These are phyloP conservation scores for Papiliotrema laurentii DNA, from an alignment of 1,284 basidiomycete species.

Conservation along the genomic window DNA sequence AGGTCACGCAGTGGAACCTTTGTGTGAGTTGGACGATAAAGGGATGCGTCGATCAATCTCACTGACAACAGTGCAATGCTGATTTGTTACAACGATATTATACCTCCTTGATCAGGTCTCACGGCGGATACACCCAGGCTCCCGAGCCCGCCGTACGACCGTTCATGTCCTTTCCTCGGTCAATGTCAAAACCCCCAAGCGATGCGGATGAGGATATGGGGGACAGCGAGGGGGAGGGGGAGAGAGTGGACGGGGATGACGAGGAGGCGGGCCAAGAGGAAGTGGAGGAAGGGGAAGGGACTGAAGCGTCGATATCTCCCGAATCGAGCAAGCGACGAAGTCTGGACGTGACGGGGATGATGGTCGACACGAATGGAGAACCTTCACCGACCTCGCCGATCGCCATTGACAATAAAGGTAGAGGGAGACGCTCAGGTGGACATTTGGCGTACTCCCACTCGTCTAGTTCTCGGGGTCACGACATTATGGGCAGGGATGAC, in stretches of 20 bases:
- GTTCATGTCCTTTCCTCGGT: conserved; percentile 39
- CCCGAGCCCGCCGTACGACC: conserved; percentile 29
- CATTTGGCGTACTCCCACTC: background rate
- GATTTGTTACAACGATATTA: conserved; percentile 48
- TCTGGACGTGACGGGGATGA: conserved; percentile 3
- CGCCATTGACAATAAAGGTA: background rate
- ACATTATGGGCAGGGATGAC: background rate
- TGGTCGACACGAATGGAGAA: conserved; percentile 2
- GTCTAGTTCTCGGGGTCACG: background rate
- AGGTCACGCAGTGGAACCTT: conserved; percentile 83
- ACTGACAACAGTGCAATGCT: conserved; percentile 38
- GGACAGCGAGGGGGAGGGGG: conserved; percentile 2
- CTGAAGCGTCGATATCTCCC: background rate
- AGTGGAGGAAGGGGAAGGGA: background rate
- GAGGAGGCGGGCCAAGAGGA: conserved; percentile 1
- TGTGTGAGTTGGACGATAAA: conserved; percentile 60
- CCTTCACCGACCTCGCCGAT: background rate
- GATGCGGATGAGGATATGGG: conserved; percentile 12
- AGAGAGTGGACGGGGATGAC: conserved; percentile 2
- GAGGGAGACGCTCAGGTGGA: too few relatives aligned
- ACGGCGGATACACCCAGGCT: conserved; percentile 43
- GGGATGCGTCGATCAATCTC: background rate
- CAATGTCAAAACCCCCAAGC: conserved; percentile 15
- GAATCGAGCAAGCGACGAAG: background rate
- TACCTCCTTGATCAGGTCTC: conserved; percentile 47